Percentiles rank a stretch among this genome's conserved stretches.
These are phyloP conservation scores for Botrytis deweyae DNA, from an alignment of 2,329 filamentous ascomycete species.

Conservation along the genomic window DNA sequence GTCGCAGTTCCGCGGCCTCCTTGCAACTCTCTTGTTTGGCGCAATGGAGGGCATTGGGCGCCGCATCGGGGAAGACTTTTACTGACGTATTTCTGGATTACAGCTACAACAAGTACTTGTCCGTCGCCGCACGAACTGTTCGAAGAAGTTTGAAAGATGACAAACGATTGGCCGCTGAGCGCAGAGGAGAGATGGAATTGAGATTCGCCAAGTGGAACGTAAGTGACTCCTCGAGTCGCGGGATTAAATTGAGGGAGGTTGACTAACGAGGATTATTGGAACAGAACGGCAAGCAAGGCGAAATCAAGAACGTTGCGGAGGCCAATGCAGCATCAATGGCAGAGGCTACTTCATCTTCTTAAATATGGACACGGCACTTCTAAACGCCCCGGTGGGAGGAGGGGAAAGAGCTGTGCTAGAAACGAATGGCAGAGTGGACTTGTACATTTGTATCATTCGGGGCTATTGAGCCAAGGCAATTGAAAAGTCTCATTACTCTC, in stretches of 20 bases:
- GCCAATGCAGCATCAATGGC: constrained; percentile 48
- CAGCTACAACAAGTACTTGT: constrained; percentile 99
- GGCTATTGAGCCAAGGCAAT: constrained; percentile 27
- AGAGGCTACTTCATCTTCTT: constrained; percentile 32
- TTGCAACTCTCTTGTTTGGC: neutral
- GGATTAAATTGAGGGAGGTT: constrained; percentile 21
- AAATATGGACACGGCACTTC: constrained; percentile 22
- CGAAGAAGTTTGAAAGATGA: constrained; percentile 97
- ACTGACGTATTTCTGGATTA: constrained; percentile 40
- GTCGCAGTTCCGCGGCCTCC: neutral
- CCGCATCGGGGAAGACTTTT: constrained; percentile 18
- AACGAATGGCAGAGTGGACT: constrained; percentile 21
- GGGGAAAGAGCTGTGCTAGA: constrained; percentile 14
- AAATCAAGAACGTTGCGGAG: constrained; percentile 68
- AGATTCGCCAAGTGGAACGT: constrained; percentile 96
- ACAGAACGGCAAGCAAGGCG: constrained; percentile 96
- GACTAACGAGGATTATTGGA: constrained; percentile 27
- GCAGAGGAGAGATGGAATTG: constrained; percentile 84
- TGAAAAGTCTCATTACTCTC: constrained; percentile 17
- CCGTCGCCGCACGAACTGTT: constrained; percentile 89
- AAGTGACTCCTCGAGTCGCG: constrained; percentile 44
- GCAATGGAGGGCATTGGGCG: constrained; percentile 28
- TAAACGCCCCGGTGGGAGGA: constrained; percentile 16
- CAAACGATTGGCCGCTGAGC: constrained; percentile 81
- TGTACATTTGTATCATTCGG: constrained; percentile 38